These are phyloP conservation scores for Leishmania amazonensis DNA, from an alignment of 208 protist genomes.

Conservation along the genomic window DNA sequence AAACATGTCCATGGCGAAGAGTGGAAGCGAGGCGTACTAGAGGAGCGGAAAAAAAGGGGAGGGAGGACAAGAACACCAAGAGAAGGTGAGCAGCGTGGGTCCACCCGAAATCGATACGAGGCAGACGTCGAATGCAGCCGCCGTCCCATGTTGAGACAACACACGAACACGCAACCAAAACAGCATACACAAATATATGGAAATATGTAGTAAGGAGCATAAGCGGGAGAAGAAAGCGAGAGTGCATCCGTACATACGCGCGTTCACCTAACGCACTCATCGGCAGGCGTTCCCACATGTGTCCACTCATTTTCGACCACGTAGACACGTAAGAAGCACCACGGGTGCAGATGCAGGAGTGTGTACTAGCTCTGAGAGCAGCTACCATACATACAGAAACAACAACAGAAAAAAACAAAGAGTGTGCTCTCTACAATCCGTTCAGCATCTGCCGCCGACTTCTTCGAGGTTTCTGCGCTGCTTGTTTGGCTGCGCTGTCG, in stretches of 20 bases:
- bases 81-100: background rate
- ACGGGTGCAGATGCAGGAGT: background rate
- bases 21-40: background rate
- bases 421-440: background rate
- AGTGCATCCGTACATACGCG: background rate
- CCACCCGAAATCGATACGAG: background rate
- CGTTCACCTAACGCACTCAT: background rate
- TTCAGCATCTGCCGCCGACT: background rate
- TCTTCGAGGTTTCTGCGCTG: background rate
- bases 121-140: background rate
- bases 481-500: background rate
- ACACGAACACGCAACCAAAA: background rate
- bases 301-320: background rate
- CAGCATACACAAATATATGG: background rate
- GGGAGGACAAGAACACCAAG: too few relatives aligned
- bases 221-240: background rate
- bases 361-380: background rate
- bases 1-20: background rate
- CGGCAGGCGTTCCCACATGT: background rate
- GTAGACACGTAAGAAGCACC: background rate
- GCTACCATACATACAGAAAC: background rate
- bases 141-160: background rate
- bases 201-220: background rate
- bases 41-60: background rate
- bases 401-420: background rate